Evolutionary conservation across 441 rosid genomes (phyloP).

Genomic region (Mallotus japonicus): DNA sequence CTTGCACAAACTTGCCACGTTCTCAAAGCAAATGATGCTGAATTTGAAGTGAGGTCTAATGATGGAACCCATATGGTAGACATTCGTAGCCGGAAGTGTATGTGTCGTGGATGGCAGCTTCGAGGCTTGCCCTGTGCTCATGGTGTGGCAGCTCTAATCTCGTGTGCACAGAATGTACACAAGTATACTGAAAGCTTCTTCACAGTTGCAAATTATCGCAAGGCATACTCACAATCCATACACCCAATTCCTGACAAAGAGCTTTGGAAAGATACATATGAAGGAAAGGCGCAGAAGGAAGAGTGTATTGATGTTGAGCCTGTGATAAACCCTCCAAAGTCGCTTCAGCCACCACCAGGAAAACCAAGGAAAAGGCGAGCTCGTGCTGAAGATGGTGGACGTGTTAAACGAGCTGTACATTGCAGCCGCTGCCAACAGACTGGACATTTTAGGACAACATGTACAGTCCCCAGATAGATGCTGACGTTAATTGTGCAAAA

Average conservation of each 20-base stretch:
- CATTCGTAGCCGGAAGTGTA: constrained; percentile 72
- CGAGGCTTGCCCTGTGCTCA: constrained; percentile 89
- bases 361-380: constrained; percentile 79
- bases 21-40: constrained; percentile 81
- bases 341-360: constrained; percentile 77
- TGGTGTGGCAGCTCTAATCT: constrained; percentile 81
- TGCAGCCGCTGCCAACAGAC: constrained; percentile 91
- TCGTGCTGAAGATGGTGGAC: constrained; percentile 69
- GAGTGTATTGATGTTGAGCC: constrained; percentile 28
- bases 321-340: constrained; percentile 67
- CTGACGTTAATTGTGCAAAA: not conserved
- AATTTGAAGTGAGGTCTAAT: constrained; percentile 78
- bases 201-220: constrained; percentile 81
- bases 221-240: constrained; percentile 80
- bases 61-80: constrained; percentile 80
- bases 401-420: constrained; percentile 71
- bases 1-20: constrained; percentile 71
- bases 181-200: constrained; percentile 83
- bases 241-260: constrained; percentile 86
- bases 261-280: constrained; percentile 65
- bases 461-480: constrained; percentile 68
- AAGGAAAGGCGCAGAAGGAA: constrained; percentile 38
- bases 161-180: constrained; percentile 84
- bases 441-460: constrained; percentile 89
- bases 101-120: constrained; percentile 90